phyloP scores from a whole-genome alignment of 257 asterid genomes.

The Solanum paucissectum region DNA sequence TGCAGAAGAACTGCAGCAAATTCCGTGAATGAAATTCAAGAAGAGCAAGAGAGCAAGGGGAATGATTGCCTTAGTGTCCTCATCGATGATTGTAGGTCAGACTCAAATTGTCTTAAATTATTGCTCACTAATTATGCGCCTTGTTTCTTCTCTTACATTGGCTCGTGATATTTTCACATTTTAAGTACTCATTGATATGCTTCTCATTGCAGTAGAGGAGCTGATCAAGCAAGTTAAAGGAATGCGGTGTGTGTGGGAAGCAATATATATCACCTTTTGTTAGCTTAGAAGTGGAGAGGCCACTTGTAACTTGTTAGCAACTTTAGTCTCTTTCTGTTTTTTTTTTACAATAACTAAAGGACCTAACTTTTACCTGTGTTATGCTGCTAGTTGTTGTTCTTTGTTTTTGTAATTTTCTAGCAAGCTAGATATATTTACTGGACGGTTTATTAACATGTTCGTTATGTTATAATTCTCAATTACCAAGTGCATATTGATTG shows the following conservation, averaged over 20 bases:
- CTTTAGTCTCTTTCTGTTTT: not conserved
- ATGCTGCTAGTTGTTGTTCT: not conserved
- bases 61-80: not conserved
- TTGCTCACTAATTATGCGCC: too few relatives aligned
- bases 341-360: not conserved
- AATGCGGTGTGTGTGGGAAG: not conserved
- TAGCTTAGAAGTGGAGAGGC: not conserved
- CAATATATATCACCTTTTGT: not conserved
- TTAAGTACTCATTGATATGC: not conserved
- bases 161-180: not conserved
- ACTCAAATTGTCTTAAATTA: too few relatives aligned
- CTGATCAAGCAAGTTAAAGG: not conserved
- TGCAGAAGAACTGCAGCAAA: not conserved
- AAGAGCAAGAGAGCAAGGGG: not conserved
- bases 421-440: not conserved
- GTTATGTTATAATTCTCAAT: not conserved
- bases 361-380: not conserved
- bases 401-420: not conserved
- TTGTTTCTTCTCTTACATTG: not conserved
- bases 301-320: not conserved
- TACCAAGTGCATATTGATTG: not conserved
- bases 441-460: not conserved
- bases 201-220: not conserved
- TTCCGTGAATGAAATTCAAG: not conserved
- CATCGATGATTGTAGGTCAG: not conserved